phyloP scores from a whole-genome alignment of 2,329 filamentous ascomycete species.

The Fusarium longipes region DNA sequence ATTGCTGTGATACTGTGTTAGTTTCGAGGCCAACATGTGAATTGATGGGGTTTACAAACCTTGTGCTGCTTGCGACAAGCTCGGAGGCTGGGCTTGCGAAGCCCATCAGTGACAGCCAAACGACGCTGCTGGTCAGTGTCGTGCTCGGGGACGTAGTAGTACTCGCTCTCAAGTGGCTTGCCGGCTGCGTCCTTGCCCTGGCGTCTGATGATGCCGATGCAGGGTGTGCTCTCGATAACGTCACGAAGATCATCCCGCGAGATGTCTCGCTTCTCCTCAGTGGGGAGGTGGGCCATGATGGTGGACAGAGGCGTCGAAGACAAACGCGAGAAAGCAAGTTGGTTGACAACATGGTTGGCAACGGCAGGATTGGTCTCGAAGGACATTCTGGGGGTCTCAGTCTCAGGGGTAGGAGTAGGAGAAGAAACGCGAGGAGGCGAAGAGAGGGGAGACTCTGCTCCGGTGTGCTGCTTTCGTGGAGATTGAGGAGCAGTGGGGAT shows the following conservation, averaged over 20 bases:
- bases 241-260: conserved; percentile 72
- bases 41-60: conserved; percentile 64
- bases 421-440: conserved; percentile 41
- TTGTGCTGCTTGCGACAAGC: conserved; percentile 96
- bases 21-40: neutral
- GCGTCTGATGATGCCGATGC: conserved; percentile 87
- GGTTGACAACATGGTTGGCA: conserved; percentile 91
- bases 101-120: conserved; percentile 83
- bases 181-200: conserved; percentile 97
- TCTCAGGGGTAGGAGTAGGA: conserved; percentile 40
- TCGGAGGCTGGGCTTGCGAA: conserved; percentile 89
- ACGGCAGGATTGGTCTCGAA: conserved; percentile 59
- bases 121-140: conserved; percentile 83
- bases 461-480: conserved; percentile 40
- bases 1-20: conserved; percentile 63
- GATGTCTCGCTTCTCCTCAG: conserved; percentile 69
- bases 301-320: conserved; percentile 91
- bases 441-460: conserved; percentile 44
- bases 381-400: conserved; percentile 36
- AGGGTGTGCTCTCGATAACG: conserved; percentile 78
- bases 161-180: conserved; percentile 93
- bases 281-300: conserved; percentile 87
- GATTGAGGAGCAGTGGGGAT: conserved; percentile 41
- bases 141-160: conserved; percentile 92
- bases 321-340: conserved; percentile 92